phyloP scores from a whole-genome alignment of 129 eudicot species.

The Centella asiatica region DNA sequence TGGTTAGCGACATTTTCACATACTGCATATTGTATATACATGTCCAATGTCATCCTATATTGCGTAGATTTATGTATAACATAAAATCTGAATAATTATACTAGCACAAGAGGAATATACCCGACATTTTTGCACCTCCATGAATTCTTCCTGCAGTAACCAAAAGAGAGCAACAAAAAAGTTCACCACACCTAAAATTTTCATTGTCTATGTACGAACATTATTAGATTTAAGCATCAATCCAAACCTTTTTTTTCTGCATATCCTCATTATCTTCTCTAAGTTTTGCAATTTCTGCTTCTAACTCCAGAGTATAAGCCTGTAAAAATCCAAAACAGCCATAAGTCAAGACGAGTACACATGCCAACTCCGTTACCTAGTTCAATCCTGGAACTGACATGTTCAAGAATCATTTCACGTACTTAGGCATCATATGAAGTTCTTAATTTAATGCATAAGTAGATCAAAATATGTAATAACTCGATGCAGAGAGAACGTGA shows the following conservation, averaged over 20 bases:
- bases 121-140: constrained; percentile 73
- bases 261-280: constrained; percentile 62
- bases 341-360: too few species aligned
- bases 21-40: background rate
- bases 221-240: background rate
- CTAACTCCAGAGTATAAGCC: constrained; percentile 91
- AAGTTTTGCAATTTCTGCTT: constrained; percentile 79
- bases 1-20: background rate
- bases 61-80: background rate
- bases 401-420: too few species aligned
- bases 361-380: too few species aligned
- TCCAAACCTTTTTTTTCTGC: constrained; percentile 58
- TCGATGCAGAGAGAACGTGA: too few species aligned
- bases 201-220: background rate
- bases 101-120: constrained; percentile 22
- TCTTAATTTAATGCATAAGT: too few species aligned
- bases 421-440: too few species aligned
- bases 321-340: constrained; percentile 16
- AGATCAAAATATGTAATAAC: too few species aligned
- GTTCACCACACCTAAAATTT: background rate
- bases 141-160: constrained; percentile 56
- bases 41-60: background rate
- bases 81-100: background rate
- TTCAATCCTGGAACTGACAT: too few species aligned
- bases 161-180: background rate